Evolutionary conservation across 2,329 filamentous ascomycete genomes (phyloP).

Genomic region (Fusarium continuum): DNA sequence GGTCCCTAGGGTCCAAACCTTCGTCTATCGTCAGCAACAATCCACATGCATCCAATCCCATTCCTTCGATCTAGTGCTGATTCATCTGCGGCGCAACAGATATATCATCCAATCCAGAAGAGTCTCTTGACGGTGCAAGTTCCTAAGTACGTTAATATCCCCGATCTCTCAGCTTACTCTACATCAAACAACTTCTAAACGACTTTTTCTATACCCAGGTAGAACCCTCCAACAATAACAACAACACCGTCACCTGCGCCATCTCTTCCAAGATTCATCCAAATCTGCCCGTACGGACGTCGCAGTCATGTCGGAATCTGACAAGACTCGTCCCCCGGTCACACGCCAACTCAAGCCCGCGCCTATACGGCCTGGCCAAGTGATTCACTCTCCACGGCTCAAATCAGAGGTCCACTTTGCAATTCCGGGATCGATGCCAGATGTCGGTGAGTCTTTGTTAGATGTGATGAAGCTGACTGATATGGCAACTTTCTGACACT

Average conservation of each 20-base stretch:
- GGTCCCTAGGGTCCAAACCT: no score
- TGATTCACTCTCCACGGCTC: slow-evolving; percentile 37
- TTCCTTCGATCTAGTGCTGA: not conserved
- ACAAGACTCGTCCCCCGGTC: slow-evolving; percentile 20
- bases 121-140: not conserved
- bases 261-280: not conserved
- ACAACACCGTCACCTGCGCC: not conserved
- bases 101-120: not conserved
- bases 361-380: slow-evolving; percentile 30
- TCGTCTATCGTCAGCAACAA: no score
- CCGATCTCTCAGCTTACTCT: not conserved
- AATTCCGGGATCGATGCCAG: slow-evolving; percentile 42
- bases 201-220: not conserved
- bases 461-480: not conserved
- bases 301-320: slow-evolving; percentile 32
- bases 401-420: slow-evolving; percentile 45
- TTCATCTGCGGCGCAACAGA: not conserved
- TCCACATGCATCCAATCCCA: no score
- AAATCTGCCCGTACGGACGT: not conserved
- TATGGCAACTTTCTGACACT: not conserved
- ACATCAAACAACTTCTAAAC: not conserved
- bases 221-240: not conserved
- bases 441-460: slow-evolving; percentile 35
- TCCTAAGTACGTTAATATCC: not conserved
- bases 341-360: slow-evolving; percentile 43